Base-by-base conservation (phyloP, 2,329 filamentous ascomycete genomes). In the Sclerotinia minor region DNA sequence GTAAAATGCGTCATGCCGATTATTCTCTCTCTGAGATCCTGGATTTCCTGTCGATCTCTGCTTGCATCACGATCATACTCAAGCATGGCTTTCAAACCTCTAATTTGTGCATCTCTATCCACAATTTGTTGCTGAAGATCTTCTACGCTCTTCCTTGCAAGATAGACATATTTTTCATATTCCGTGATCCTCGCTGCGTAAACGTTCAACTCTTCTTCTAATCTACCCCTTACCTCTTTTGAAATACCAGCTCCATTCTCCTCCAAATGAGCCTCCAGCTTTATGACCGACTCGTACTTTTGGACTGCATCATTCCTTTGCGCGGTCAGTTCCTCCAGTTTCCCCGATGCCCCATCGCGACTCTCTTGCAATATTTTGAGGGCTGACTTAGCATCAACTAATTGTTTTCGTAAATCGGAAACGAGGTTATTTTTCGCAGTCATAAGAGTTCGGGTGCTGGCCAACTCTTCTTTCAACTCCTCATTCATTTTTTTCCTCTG, bases 31-130 rank as follows among this genome's bases (percentile, higher is more conserved):
- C 59, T 26, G 21, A 63, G 59, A 15, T 63, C 45, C 13, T 50
- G 59, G 24, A 50, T 63, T 21, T 63, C 59, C 32, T 63, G 59
- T 50, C 59, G 59, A 50, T 63, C 24, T 5, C 17, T 63, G 15
- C 9, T 50, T 63, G 47, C 47, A 21, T 38, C n/a, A 5, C 19
- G 15, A 50, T 63, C 45, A n/a, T 24, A 63, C 13, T 21, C n/a
- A 21, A 63, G 47, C 32, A 50, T 63, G 15, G 24, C 1, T 1
- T 24, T 21, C 45, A 63, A 49, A 5, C 26, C 32, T 6, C 32
- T 17, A n/a, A 60, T 60, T 35, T 60, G n/a, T 13, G 6, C 19
- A 9, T 63, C 59, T 13, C 13, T 38, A 5, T 35, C 17, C 11
- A 17, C 29, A 26, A 63, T 26, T 1, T 26, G 32, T 21, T 21